phyloP scores from a whole-genome alignment of 305 asterid genomes.

The Ajuga reptans region DNA sequence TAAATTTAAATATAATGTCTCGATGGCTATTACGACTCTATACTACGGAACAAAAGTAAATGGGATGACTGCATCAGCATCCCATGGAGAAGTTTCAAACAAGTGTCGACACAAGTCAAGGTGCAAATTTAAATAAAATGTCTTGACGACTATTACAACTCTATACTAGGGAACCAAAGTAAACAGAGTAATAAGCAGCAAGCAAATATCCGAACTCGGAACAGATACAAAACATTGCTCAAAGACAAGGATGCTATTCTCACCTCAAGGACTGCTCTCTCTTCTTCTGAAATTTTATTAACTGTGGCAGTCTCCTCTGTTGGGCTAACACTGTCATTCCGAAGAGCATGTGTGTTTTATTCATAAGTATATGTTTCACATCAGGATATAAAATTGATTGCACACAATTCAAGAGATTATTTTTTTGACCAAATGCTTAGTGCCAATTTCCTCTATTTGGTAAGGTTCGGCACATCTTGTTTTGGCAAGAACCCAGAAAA shows the following conservation, averaged over 20 bases:
- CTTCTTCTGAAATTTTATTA: conserved; percentile 47
- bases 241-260: conserved; percentile 19
- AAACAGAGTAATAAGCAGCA: conserved; percentile 13
- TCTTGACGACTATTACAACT: neutral
- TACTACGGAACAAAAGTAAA: neutral
- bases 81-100: conserved; percentile 1
- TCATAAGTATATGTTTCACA: neutral
- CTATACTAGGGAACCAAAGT: neutral
- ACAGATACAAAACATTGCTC: neutral
- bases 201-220: conserved; percentile 3
- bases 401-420: neutral
- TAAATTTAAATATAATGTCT: neutral
- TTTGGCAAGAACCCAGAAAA: too few relatives aligned
- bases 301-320: conserved; percentile 43
- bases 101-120: neutral
- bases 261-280: conserved; percentile 68
- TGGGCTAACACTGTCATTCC: conserved; percentile 50
- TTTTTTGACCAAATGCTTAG: neutral
- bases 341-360: conserved; percentile 14
- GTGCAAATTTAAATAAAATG: neutral
- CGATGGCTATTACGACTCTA: neutral
- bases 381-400: neutral
- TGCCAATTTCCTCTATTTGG: neutral
- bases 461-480: too few relatives aligned
- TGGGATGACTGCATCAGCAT: neutral